These are phyloP conservation scores for Apiotrichum sp. DNA, from an alignment of 1,284 basidiomycete species.

Conservation along the genomic window DNA sequence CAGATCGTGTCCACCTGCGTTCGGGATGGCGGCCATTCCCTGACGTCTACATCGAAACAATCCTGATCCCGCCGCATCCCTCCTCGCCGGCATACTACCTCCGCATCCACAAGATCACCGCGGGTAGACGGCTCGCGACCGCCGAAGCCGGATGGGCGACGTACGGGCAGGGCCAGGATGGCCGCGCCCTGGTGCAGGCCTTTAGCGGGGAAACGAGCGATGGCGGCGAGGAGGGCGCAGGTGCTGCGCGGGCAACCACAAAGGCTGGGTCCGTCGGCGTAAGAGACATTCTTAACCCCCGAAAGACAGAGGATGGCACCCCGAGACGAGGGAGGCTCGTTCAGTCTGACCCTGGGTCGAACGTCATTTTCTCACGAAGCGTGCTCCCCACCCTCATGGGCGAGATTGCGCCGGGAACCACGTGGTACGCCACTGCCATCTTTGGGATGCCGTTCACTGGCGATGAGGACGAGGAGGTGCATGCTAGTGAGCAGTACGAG, in stretches of 20 bases:
- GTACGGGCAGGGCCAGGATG: slow-evolving; percentile 61
- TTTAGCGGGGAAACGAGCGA: slow-evolving; percentile 37
- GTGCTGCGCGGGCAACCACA: slow-evolving; percentile 54
- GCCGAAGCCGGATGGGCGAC: slow-evolving; percentile 68
- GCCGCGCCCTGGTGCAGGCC: slow-evolving; percentile 53
- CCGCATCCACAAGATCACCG: slow-evolving; percentile 59
- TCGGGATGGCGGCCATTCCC: slow-evolving; percentile 69
- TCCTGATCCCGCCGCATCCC: slow-evolving; percentile 59
- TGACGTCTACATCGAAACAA: slow-evolving; percentile 67
- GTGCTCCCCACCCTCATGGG: slow-evolving; percentile 61
- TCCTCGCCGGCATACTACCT: slow-evolving; percentile 62
- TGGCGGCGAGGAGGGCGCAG: slow-evolving; percentile 33
- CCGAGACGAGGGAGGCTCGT: slow-evolving; percentile 51
- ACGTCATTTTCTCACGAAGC: slow-evolving; percentile 62
- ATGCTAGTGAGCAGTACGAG: no score
- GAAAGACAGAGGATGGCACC: no score
- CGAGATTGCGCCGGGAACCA: slow-evolving; percentile 48
- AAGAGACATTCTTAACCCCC: slow-evolving; percentile 51
- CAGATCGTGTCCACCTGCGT: slow-evolving; percentile 53
- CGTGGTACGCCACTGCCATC: slow-evolving; percentile 63
- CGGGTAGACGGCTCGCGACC: slow-evolving; percentile 52
- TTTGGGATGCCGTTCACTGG: slow-evolving; percentile 51
- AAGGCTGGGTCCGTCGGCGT: slow-evolving; percentile 61
- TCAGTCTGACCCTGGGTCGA: slow-evolving; percentile 66
- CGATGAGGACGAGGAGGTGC: no score